Evolutionary conservation across 768 basidiomycete genomes (phyloP).

Genomic region (Lactarius akahatsu): DNA sequence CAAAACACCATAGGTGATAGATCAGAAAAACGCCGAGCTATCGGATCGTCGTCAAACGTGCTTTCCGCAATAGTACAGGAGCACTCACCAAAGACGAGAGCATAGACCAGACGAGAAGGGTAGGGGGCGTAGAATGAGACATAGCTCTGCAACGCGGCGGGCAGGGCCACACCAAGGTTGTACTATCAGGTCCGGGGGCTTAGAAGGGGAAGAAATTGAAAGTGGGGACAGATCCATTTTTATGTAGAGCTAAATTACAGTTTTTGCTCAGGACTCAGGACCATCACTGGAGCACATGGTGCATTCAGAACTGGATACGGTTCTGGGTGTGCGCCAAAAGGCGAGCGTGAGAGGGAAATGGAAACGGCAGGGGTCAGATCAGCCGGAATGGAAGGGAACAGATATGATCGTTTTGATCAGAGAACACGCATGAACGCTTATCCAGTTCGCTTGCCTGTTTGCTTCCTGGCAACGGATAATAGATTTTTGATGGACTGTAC

Average conservation of each 20-base stretch:
- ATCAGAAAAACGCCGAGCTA: constrained; percentile 64
- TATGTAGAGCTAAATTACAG: constrained; percentile 5
- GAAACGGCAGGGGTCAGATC: background rate
- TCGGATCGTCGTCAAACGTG: background rate
- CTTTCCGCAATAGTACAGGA: background rate
- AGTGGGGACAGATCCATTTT: background rate
- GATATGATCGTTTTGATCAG: background rate
- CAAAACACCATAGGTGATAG: constrained; percentile 78
- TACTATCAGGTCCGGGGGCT: no score
- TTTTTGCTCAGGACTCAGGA: background rate
- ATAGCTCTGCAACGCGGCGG: background rate
- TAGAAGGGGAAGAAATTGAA: background rate
- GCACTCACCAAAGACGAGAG: constrained; percentile 50
- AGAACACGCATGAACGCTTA: background rate
- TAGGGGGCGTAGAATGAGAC: constrained; percentile 18
- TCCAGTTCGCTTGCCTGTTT: background rate
- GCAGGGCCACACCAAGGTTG: background rate
- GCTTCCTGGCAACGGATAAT: background rate
- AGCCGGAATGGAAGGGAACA: background rate
- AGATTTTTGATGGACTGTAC: background rate
- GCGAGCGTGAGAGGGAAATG: background rate
- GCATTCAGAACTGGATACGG: background rate
- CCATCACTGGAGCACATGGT: constrained; percentile 24
- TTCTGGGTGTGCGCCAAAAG: background rate
- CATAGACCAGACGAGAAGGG: constrained; percentile 60